These are phyloP conservation scores for Mucor velutinosus DNA, from an alignment of 371 early-diverging fungal genomes.

Conservation along the genomic window DNA sequence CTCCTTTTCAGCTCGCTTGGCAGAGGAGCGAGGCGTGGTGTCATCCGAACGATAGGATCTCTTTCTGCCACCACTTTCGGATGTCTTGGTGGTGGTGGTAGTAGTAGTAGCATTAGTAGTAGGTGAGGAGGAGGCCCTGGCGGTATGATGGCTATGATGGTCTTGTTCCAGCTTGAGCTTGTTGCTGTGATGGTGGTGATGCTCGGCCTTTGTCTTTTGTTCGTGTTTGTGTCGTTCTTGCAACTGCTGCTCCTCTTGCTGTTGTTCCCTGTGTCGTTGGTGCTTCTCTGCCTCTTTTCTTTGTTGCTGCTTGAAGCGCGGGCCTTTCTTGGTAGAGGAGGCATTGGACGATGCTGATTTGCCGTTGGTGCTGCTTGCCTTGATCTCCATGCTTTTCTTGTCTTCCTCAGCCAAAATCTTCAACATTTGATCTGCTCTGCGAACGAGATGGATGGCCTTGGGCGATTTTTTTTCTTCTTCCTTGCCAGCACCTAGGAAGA, in stretches of 20 bases:
- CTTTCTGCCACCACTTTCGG: not conserved
- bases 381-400: not conserved
- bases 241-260: not conserved
- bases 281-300: conserved; percentile 13
- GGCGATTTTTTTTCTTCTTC: conserved; percentile 63
- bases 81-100: not conserved
- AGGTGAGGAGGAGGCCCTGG: not conserved
- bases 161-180: not conserved
- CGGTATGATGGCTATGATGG: not conserved
- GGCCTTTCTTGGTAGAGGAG: conserved; percentile 4
- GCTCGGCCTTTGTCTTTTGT: not conserved
- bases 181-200: not conserved
- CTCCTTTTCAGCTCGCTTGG: conserved; percentile 21
- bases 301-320: conserved; percentile 12
- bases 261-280: conserved; percentile 6
- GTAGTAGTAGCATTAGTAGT: no score
- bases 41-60: not conserved
- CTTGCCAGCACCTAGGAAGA: conserved; percentile 69
- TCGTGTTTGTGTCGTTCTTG: conserved; percentile 4
- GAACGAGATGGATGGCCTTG: conserved; percentile 80
- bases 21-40: not conserved
- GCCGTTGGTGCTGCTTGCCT: not conserved
- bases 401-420: conserved; percentile 73
- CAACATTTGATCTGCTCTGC: conserved; percentile 90
- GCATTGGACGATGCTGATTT: not conserved